Base-by-base conservation (phyloP, 257 asterid genomes). In the Solanum lignicaule region DNA sequence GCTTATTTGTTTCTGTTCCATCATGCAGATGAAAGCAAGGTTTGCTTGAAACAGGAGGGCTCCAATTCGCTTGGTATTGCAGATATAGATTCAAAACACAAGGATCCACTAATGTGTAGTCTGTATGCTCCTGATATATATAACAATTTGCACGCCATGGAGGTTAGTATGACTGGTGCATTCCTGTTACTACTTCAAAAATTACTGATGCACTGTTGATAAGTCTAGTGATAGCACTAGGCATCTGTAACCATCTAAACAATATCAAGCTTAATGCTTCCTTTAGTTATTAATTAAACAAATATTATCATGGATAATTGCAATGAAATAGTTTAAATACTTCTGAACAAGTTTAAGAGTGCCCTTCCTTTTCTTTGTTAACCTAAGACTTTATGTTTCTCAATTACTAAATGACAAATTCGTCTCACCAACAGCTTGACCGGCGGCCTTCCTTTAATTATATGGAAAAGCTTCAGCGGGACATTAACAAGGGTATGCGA, bases 21-120 rank as follows among this genome's bases (percentile, higher is more conserved):
- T 84, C 87, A 32, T 92, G 94, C 94, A 93, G 98, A 90, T 91
- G 88, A 88, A 87, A 83, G 41, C 33, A 88, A 88, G 48, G 76
- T 87, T 87, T 88, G 75, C 86, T 68, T 72, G 88, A 91, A 91
- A 86, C 86, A 86, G 55, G 93, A 93, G 55, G 90, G 85, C 79
- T 90, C 93, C 89, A 91, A 90, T 78, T 93, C 91, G 72, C 86
- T 89, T 75, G 91, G 94, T 79, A 89, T 95, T 84, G 87, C 86
- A 72, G 93, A 97, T 88, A 97, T 97, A 65, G 99, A 97, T 91
- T 90, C 94, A 88, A 91, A 91, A 86, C 92, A 93, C 91, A 92
- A 91, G 91, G 98, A 97, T 90, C 98, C 98, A 41, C 94, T 79
- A 92, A 93, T 97, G 98, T 97, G 99, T 91, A 92, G 97, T 92